Percentiles rank a stretch among this genome's conserved stretches.
Evolutionary conservation across 192 early-diverging fungal genomes (phyloP).

Genomic region (Umbelopsis vinacea): DNA sequence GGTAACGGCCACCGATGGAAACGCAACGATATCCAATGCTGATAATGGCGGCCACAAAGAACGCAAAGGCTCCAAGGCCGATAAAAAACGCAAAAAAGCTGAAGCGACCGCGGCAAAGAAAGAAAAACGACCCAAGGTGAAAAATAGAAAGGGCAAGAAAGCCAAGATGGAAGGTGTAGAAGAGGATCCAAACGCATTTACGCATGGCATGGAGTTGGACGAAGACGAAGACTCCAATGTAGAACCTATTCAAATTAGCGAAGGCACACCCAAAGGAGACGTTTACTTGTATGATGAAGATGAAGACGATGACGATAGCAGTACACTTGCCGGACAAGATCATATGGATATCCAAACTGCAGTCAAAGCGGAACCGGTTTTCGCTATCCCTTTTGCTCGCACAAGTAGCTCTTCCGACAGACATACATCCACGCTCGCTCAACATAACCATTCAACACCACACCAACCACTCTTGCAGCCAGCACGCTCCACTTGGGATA

Average conservation of each 20-base stretch:
- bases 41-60: slow-evolving; percentile 14
- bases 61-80: slow-evolving; percentile 18
- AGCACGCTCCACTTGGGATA: slow-evolving; percentile 10
- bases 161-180: slow-evolving; percentile 11
- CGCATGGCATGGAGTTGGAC: slow-evolving; percentile 15
- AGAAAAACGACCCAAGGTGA: slow-evolving; percentile 28
- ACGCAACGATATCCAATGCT: no score
- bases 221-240: slow-evolving; percentile 22
- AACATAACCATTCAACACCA: not conserved
- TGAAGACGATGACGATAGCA: slow-evolving; percentile 17
- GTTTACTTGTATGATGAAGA: slow-evolving; percentile 18
- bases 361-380: slow-evolving; percentile 20
- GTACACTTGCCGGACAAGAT: slow-evolving; percentile 20
- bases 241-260: slow-evolving; percentile 1
- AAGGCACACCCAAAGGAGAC: slow-evolving; percentile 13
- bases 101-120: slow-evolving; percentile 21
- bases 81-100: slow-evolving; percentile 26
- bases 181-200: slow-evolving; percentile 18
- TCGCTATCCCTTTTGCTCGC: slow-evolving; percentile 19
- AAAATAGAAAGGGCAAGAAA: slow-evolving; percentile 23
- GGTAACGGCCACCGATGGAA: not conserved
- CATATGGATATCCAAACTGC: slow-evolving; percentile 22
- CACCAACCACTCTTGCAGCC: not conserved
- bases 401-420: slow-evolving; percentile 10
- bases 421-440: not conserved